Base-by-base conservation (phyloP, 805 yeast genomes). In the Candida bentonensis region DNA sequence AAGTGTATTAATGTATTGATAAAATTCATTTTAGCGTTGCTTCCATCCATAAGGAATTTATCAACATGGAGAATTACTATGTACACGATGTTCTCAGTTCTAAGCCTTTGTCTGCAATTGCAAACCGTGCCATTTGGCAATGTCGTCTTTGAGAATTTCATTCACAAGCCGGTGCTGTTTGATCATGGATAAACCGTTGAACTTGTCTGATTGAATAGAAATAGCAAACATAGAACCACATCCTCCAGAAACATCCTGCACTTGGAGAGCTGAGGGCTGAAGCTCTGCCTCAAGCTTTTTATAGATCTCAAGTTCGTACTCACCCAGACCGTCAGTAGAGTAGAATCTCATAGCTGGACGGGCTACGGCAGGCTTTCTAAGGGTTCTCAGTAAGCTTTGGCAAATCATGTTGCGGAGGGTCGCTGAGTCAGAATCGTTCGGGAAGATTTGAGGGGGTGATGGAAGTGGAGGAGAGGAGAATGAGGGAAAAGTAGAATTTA, bases 141-240 rank as follows among this genome's bases (percentile, higher is more conserved):
- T 85, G 54, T 92, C 97, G 36, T 85, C 94, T 48, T 80, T 78
- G 53, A 92, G 67, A 2, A 78, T 68, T 44, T 76, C 74, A 62
- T 92, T 89, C 15, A 92, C 97, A 52, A 89, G 61, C 48, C 95
- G 72, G 57, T 92, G 98, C 61, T 92, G 98, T 58, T 87, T 88
- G 51, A 92, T 71, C 78, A 85, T 85, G 1, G 84, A 67, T 39
- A 84, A 57, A 0, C 95, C 95, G 53, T 82, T 76, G 64, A 92
- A 92, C 55, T 75, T 66, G 1, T 68, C 69, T 44, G 92, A 78
- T 40, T 78, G 82, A 15, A 92, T 74, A 47, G 70, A 66, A 42
- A 92, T 89, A 41, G 95, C 86, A 64, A 86, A 92, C 98, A 92
- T 92, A 4, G 96, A 87, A 1, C 98, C 98, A 64, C 98, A 92